Percentiles rank a stretch among this genome's conserved stretches.
phyloP scores from a whole-genome alignment of 768 basidiomycete species.

The Boletus fagicola region DNA sequence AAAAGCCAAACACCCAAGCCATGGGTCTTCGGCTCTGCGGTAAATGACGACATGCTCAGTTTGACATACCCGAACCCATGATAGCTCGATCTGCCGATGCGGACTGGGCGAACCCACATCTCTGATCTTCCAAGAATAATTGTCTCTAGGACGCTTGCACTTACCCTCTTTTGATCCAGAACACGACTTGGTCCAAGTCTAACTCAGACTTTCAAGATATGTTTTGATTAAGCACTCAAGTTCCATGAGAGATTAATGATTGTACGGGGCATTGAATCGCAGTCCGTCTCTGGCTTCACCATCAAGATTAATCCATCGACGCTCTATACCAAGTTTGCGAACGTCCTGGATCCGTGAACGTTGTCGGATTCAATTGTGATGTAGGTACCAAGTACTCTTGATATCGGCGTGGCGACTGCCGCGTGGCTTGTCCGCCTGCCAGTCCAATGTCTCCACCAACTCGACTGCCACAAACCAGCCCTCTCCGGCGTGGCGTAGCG shows the following conservation, averaged over 20 bases:
- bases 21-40: not conserved
- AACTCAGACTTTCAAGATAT: not conserved
- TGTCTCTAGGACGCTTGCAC: not conserved
- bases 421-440: not conserved
- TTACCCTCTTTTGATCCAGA: not conserved
- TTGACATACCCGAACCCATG: not conserved
- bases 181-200: not conserved
- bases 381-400: too few relatives aligned
- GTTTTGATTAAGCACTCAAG: not conserved
- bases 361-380: too few relatives aligned
- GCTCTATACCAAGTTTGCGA: not conserved
- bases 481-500: not conserved
- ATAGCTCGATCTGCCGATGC: not conserved
- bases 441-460: not conserved
- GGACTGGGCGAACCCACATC: too few relatives aligned
- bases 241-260: not conserved
- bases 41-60: not conserved
- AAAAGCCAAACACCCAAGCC: not conserved
- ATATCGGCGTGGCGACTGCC: too few relatives aligned
- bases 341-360: too few relatives aligned
- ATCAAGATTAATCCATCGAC: not conserved
- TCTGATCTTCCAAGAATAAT: not conserved
- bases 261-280: not conserved
- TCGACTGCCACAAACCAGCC: not conserved
- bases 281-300: not conserved